phyloP scores from a whole-genome alignment of 139 green algal species.

The Chlorella sp. region DNA sequence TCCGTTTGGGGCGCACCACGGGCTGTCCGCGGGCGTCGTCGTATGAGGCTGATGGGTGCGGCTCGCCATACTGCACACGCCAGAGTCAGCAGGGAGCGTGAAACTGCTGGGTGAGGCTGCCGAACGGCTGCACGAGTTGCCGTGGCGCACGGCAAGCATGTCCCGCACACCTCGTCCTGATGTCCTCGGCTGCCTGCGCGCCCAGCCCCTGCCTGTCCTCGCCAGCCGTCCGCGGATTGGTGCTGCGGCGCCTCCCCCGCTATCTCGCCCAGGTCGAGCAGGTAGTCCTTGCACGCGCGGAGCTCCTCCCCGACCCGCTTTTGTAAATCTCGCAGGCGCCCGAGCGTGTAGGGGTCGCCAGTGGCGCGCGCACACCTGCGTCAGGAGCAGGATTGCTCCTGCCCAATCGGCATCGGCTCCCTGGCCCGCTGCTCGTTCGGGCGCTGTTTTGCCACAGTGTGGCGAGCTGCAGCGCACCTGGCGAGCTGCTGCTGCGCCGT shows the following conservation, averaged over 20 bases:
- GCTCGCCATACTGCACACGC: not conserved
- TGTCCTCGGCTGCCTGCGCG: not conserved
- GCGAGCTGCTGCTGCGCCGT: not conserved
- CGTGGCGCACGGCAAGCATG: not conserved
- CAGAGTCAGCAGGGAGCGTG: not conserved
- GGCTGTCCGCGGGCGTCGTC: not conserved
- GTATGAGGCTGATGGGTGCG: not conserved
- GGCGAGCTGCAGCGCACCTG: not conserved
- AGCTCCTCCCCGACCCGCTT: not conserved
- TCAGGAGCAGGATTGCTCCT: too few relatives aligned
- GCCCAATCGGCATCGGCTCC: not conserved
- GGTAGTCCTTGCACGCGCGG: not conserved
- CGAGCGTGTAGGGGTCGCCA: not conserved
- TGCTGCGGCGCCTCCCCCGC: too few relatives aligned
- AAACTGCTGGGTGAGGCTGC: not conserved
- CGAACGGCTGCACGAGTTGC: not conserved
- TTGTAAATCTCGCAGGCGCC: not conserved
- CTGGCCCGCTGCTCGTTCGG: not conserved
- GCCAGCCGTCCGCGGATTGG: too few relatives aligned
- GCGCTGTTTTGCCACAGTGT: not conserved
- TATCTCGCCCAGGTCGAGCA: not conserved
- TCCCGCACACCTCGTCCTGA: not conserved
- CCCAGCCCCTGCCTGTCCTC: not conserved
- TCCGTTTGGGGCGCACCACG: not conserved
- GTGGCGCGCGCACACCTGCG: not conserved